Base-by-base conservation (phyloP, 73 alveolate species). In the Stentor roeselii region DNA sequence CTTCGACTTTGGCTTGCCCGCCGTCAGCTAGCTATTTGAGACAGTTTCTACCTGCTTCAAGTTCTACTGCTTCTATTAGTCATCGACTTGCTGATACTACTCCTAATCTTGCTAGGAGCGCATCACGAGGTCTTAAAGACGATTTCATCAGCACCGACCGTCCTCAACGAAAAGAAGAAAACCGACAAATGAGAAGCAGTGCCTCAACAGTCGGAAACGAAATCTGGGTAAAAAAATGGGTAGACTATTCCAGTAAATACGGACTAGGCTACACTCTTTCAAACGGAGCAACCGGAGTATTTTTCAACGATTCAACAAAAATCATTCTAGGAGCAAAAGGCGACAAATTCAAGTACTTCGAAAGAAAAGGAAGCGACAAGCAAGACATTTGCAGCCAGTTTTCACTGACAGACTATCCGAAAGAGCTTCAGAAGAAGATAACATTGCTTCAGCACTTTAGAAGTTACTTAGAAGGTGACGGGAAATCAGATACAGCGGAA, bases 391-490 rank as follows among this genome's bases (percentile, higher is more conserved):
- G 76, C 38, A 59, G 59, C 34, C 38, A 85, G 3, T 92, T 91
- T 86, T 83, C 90, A 36, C 82, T 91, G 3, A 58, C 84, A 59
- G 98, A 93, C 15, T 91, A 83, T 84, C 99, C 99, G 21, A 89
- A 92, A 85, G 98, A 94, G 11, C 84, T 96, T 3, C 90, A 93
- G 82, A 96, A 96, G 88, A 96, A 96, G 86, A 96, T 96, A 11
- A 96, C 98, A 39, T 92, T 96, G n/a, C 94, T 96, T 2, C 92
- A 88, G 87, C 98, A 96, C 84, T 96, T 96, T 87, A 85, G 95
- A 87, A 86, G 90, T 50, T 96, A 96, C 85, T 85, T 76, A 2
- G 75, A 39, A 27, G 74, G 75, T 27, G 84, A 76, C 34, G 36
- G 14, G 36, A 41, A 76, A 37, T 67, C 32, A 39, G 60, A 39